A percentile compares a stretch with the other conserved stretches of the same genome.
These are phyloP conservation scores for Alternaria panax DNA, from an alignment of 2,329 filamentous ascomycete species.

Conservation along the genomic window DNA sequence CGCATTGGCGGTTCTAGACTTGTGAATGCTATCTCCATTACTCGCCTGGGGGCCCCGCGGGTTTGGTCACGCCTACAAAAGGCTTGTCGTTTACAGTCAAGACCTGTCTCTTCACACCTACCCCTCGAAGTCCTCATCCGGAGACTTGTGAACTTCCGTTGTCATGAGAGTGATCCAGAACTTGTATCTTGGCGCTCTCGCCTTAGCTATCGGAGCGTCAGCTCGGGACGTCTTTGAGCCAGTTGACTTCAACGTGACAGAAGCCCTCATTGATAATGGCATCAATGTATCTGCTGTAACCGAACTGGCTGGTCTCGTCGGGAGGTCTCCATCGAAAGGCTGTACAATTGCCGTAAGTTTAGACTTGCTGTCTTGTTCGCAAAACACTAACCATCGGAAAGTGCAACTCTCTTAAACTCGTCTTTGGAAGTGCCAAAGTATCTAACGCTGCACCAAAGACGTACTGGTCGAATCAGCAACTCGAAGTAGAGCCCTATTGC, in stretches of 20 bases:
- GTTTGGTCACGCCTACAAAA: conserved; percentile 3
- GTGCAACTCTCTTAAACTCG: conserved; percentile 30
- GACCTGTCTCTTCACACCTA: neutral
- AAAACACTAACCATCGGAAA: conserved; percentile 10
- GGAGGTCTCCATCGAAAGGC: conserved; percentile 1
- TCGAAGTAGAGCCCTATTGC: conserved; percentile 18
- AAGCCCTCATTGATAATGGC: conserved; percentile 28
- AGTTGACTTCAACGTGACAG: conserved; percentile 26
- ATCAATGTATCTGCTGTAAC: conserved; percentile 26
- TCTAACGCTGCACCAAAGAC: conserved; percentile 9
- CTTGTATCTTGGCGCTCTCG: neutral
- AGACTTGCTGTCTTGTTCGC: neutral
- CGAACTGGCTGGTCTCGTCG: conserved; percentile 9
- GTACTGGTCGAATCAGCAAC: conserved; percentile 25
- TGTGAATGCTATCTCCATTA: neutral
- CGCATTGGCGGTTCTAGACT: neutral
- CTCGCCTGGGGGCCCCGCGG: neutral
- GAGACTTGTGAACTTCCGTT: neutral
- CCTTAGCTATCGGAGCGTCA: neutral
- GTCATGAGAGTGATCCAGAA: neutral
- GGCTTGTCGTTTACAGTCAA: neutral
- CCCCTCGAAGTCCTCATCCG: neutral
- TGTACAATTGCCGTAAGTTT: conserved; percentile 32
- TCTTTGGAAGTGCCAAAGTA: conserved; percentile 23
- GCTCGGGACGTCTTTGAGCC: conserved; percentile 22